Base-by-base conservation (phyloP, 2,329 filamentous ascomycete species). In the Cercospora zeina region DNA sequence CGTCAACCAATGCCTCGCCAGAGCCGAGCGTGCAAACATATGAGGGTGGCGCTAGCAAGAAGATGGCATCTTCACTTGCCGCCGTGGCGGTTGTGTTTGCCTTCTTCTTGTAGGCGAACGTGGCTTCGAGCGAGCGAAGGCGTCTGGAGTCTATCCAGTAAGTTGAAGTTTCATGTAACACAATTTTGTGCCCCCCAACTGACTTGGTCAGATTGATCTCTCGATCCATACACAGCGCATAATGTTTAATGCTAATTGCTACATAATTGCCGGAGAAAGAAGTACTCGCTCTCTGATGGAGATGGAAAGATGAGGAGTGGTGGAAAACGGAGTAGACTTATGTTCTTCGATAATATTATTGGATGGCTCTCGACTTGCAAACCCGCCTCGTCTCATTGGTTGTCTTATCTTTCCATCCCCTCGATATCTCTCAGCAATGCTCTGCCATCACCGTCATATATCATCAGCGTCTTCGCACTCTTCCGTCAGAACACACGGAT, bases 11-110 rank as follows among this genome's bases (percentile, higher is more conserved):
- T 49, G 42, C 60, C 47, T 30, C 45, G 14, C 54, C 54, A 36
- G 47, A 34, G 30, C 54, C 61, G 5, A 62, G 49, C 34, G 39
- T 42, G 8, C 39, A 49, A 10, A 10, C 33, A 24, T 63, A 63
- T 53, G 24, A 14, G 34, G 57, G 61, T 31, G 30, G 51, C 13
- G 61, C 57, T 19, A 51, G 39, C 16, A 57, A 49, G 49, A 51
- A 56, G 39, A 56, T 51, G 33, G 42, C 45, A 33, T 63, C 61
- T 27, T 50, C 36, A n/a, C 53, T 63, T 13, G 56, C 54, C 6
- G 19, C 60, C 49, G 37, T 63, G 39, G 56, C 61, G 13, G 34
- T 59, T 36, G 57, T 45, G n/a, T 42, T 54, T 47, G 54, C 53
- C 24, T 58, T 61, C 53, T 58, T 63, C 54, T 58, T 58, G 30